phyloP scores from a whole-genome alignment of 805 yeast genomes.

The Dipodascopsis uninucleata region DNA sequence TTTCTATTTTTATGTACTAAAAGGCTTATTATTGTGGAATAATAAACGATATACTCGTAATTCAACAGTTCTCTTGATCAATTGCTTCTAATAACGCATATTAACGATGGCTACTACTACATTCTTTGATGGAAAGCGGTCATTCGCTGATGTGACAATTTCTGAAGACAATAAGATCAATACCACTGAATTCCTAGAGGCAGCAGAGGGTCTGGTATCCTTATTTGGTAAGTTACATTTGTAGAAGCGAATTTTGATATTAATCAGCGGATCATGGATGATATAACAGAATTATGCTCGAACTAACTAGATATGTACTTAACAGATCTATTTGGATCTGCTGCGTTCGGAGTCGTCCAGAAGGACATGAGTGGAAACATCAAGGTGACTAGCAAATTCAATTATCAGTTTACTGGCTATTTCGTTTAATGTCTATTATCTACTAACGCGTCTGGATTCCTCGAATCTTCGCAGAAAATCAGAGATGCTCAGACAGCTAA shows the following conservation, averaged over 20 bases:
- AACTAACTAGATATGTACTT: constrained; percentile 1
- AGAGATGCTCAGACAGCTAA: constrained; percentile 60
- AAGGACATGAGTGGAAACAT: constrained; percentile 86
- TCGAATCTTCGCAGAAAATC: constrained; percentile 45
- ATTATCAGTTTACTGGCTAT: neutral
- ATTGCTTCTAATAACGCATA: no score
- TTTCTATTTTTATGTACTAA: no score
- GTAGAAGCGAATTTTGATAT: neutral
- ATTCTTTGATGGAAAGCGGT: constrained; percentile 74
- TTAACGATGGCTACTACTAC: constrained; percentile 3
- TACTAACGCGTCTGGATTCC: neutral
- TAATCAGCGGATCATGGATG: no score
- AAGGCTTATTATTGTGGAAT: no score
- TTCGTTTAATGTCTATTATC: neutral
- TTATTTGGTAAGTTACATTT: constrained; percentile 54
- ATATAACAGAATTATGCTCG: no score
- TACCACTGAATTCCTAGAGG: constrained; percentile 74
- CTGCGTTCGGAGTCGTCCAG: constrained; percentile 82
- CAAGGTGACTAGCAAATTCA: constrained; percentile 34
- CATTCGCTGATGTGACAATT: constrained; percentile 72
- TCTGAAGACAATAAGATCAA: constrained; percentile 56
- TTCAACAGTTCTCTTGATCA: no score
- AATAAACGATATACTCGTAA: no score
- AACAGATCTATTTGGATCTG: constrained; percentile 67
- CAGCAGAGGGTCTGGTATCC: constrained; percentile 77